A percentile compares a stretch with the other conserved stretches of the same genome.
phyloP scores from a whole-genome alignment of 2,329 filamentous ascomycete genomes.

The Cyclaneusma minus region DNA sequence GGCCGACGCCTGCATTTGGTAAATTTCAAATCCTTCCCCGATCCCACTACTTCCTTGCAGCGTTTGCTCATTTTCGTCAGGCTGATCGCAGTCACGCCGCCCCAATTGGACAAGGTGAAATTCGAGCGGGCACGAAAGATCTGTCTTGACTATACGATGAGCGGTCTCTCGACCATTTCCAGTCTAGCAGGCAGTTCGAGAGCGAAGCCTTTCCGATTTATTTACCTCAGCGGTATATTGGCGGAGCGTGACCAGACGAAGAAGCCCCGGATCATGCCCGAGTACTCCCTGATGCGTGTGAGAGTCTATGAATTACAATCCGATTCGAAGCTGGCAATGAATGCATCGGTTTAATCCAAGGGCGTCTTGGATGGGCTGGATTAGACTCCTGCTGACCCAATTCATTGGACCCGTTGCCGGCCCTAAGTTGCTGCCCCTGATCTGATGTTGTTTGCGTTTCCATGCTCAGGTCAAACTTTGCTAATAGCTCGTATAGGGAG shows the following conservation, averaged over 20 bases:
- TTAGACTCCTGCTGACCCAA: too few relatives aligned
- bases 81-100: slow-evolving; percentile 27
- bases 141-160: slow-evolving; percentile 23
- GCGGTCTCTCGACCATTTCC: slow-evolving; percentile 21
- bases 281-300: slow-evolving; percentile 33
- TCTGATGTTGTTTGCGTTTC: too few relatives aligned
- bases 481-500: slow-evolving; percentile 22
- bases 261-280: slow-evolving; percentile 20
- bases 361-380: too few relatives aligned
- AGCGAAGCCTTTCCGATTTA: slow-evolving; percentile 25
- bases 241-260: slow-evolving; percentile 29
- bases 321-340: too few relatives aligned
- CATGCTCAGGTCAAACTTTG: slow-evolving; percentile 1
- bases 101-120: slow-evolving; percentile 15
- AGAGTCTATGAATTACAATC: too few relatives aligned
- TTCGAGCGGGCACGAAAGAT: slow-evolving; percentile 24
- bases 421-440: too few relatives aligned
- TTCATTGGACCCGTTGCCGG: too few relatives aligned
- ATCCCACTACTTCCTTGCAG: neutral
- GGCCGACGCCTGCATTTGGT: slow-evolving; percentile 23
- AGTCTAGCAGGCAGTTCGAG: slow-evolving; percentile 8
- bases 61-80: slow-evolving; percentile 11
- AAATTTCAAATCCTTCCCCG: too few relatives aligned
- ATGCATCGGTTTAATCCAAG: too few relatives aligned
- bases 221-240: slow-evolving; percentile 31